Evolutionary conservation across 768 basidiomycete species (phyloP).

Genomic region (Boletus tylopilopsis): DNA sequence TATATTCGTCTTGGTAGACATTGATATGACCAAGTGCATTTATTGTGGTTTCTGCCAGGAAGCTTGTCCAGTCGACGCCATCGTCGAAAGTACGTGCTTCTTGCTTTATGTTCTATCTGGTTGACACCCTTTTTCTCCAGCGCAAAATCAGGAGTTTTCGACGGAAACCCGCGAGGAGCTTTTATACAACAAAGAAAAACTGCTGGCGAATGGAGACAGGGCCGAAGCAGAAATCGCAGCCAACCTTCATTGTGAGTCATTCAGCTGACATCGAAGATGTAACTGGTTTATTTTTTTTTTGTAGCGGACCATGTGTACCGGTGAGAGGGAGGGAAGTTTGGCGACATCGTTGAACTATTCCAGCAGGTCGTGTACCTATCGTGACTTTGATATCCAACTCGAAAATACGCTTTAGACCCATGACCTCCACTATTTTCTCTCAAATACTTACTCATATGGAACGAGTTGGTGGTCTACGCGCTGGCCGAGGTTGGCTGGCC

Average conservation of each 20-base stretch:
- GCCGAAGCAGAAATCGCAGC: slow-evolving; percentile 98
- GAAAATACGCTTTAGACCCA: slow-evolving; percentile 4
- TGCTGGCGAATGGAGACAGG: slow-evolving; percentile 92
- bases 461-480: neutral
- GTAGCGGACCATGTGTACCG: slow-evolving; percentile 87
- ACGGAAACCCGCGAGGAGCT: slow-evolving; percentile 98
- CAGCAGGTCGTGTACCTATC: slow-evolving; percentile 25
- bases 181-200: slow-evolving; percentile 98
- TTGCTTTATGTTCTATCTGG: slow-evolving; percentile 6
- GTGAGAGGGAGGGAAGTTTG: slow-evolving; percentile 36
- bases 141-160: slow-evolving; percentile 96
- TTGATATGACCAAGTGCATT: slow-evolving; percentile 99
- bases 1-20: slow-evolving; percentile 50
- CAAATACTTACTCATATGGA: neutral
- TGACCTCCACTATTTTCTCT: neutral
- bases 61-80: slow-evolving; percentile 98
- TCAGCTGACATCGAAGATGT: slow-evolving; percentile 10
- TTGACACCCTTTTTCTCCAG: slow-evolving; percentile 37
- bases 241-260: slow-evolving; percentile 68
- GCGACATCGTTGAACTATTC: slow-evolving; percentile 7
- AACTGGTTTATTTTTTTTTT: slow-evolving; percentile 19
- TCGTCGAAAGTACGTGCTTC: slow-evolving; percentile 84
- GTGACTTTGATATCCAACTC: slow-evolving; percentile 4
- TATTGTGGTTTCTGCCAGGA: slow-evolving; percentile 99
- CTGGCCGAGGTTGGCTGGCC: neutral